A percentile compares a stretch with the other conserved stretches of the same genome.
Evolutionary conservation across 2,329 filamentous ascomycete species (phyloP).

Genomic region (Magnaporthiopsis poae): DNA sequence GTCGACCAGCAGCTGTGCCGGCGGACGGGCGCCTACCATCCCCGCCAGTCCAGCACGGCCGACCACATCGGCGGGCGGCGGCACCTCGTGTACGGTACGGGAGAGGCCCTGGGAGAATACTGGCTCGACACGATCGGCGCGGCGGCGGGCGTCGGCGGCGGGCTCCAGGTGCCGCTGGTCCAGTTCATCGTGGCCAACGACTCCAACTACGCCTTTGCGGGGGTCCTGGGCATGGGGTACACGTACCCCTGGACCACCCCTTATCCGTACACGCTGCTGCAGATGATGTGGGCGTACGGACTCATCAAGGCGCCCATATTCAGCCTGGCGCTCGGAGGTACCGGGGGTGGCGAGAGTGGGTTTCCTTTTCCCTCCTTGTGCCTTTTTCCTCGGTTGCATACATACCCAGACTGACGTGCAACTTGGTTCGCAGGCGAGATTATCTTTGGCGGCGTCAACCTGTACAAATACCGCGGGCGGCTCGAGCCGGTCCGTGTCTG

Average conservation of each 20-base stretch:
- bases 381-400: not conserved
- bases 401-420: no score
- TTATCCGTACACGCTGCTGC: slow-evolving; percentile 24
- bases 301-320: slow-evolving; percentile 28
- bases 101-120: slow-evolving; percentile 23
- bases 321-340: slow-evolving; percentile 25
- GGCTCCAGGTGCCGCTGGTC: slow-evolving; percentile 20
- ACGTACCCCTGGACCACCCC: slow-evolving; percentile 24
- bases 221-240: slow-evolving; percentile 28
- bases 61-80: slow-evolving; percentile 17
- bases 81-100: slow-evolving; percentile 24
- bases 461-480: slow-evolving; percentile 28
- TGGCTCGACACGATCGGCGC: slow-evolving; percentile 24
- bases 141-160: slow-evolving; percentile 13
- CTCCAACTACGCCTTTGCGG: slow-evolving; percentile 27
- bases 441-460: slow-evolving; percentile 38
- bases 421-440: slow-evolving; percentile 21
- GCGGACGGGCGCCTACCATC: slow-evolving; percentile 25
- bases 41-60: slow-evolving; percentile 22
- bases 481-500: slow-evolving; percentile 22
- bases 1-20: slow-evolving; percentile 22
- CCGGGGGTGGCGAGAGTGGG: slow-evolving; percentile 23
- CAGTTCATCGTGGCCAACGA: slow-evolving; percentile 27
- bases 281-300: slow-evolving; percentile 23
- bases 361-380: not conserved